Percentiles rank a stretch among this genome's conserved stretches.
These are phyloP conservation scores for Paraglomus occultum DNA, from an alignment of 192 early-diverging fungal species.

Conservation along the genomic window DNA sequence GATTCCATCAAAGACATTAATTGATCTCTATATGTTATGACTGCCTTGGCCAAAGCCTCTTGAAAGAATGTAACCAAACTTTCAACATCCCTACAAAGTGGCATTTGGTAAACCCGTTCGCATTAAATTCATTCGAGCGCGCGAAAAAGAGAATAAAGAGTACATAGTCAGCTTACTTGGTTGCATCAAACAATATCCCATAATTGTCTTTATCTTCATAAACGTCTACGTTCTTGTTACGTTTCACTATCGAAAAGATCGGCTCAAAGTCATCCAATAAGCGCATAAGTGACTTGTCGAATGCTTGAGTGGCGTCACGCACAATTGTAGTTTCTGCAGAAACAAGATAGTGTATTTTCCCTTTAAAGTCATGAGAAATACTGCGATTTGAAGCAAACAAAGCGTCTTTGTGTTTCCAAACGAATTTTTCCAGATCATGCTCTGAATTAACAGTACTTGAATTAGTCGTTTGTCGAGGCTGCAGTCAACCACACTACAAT, in stretches of 20 bases:
- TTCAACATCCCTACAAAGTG: conserved; percentile 7
- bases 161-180: conserved; percentile 15
- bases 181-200: conserved; percentile 2
- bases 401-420: conserved; percentile 8
- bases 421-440: conserved; percentile 22
- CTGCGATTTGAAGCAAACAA: neutral
- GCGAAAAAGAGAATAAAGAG: neutral
- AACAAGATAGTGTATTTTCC: conserved; percentile 1
- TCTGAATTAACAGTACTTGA: neutral
- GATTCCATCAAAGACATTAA: conserved; percentile 12
- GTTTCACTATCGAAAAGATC: neutral
- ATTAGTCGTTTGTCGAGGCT: too few relatives aligned
- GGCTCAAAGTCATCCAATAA: conserved; percentile 16
- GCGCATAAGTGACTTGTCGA: conserved; percentile 16
- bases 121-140: neutral
- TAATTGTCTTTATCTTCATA: neutral
- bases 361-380: conserved; percentile 6
- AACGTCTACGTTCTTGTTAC: neutral
- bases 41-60: conserved; percentile 8
- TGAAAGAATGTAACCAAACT: conserved; percentile 11
- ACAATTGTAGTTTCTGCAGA: conserved; percentile 11
- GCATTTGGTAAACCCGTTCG: neutral
- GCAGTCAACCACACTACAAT: conserved; percentile 20
- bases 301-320: conserved; percentile 3
- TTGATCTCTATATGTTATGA: conserved; percentile 18